Evolutionary conservation across 306 rosid species (phyloP), one percentile per base, ranked within the genome.

Genomic region (Trifolium fragiferum): DNA sequence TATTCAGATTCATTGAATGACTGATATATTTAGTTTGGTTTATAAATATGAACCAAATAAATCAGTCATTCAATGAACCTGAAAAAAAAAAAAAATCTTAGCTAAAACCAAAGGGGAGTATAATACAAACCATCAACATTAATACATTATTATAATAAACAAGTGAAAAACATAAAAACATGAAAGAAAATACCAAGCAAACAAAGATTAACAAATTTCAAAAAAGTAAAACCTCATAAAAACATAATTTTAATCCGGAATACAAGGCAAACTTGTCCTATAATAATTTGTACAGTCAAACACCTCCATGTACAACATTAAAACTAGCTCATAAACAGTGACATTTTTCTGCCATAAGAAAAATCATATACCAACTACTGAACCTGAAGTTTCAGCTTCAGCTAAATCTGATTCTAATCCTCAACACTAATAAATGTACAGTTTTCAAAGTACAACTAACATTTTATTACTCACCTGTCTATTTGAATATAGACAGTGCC

Each of bases 371-470:
- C 74, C 82, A 78, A 79, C 84, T 74, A 79, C 84, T 74, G 75
- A 82, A 63, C 82, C 79, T 21, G 4, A 67, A 65, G 53, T 73
- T 19, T 70, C 78, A 55, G 84, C 77, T 74, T 73, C 75, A 65
- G 83, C 83, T 76, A 84, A 84, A 57, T 79, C 82, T 80, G 78
- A 82, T 86, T 83, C 95, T 93, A 87, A 74, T 44, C 80, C 84
- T 86, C 81, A 86, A 71, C 5, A 84, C 91, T 90, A 89, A 86
- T 80, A 82, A 88, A 93, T 93, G 92, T 93, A 93, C 98, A 93
- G 78, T 83, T 93, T 87, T 87, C 73, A 37, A 73, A 84, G 91
- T 82, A 93, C 96, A 90, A 86, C 88, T 83, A 83, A 87, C 85
- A 70, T 78, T 83, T 84, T 75, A 75, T 84, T 87, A 85, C 80